Base-by-base conservation (phyloP, 257 asterid species). In the Forsythia viridissima region DNA sequence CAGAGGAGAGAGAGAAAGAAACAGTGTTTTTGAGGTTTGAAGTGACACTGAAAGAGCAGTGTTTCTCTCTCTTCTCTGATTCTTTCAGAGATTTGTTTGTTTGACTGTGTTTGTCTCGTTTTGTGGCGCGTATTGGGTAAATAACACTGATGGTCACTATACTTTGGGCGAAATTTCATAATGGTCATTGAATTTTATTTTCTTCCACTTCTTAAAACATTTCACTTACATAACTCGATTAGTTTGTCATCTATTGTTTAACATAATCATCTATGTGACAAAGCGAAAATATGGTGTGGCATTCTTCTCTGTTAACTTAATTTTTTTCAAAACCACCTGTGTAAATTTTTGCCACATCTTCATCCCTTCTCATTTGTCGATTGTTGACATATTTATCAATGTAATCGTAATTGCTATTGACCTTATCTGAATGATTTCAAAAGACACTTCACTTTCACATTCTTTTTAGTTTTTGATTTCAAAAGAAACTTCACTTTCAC, bases 111-210 rank as follows among this genome's bases (percentile, higher is more conserved):
- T 76, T 86, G 87, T 84, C 90, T 74, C 57, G 39, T 77, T 79
- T 24, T 76, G 85, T 81, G 86, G 86, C 88, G 83, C 80, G 84
- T 20, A 57, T 8, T n/a, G 83, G 84, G 77, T 20, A 20, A 57
- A 57, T n/a, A 70, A 85, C 81, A 34, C 6, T 63, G 38, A 63
- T 30, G 70, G 38, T 63, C 39, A 24, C 16, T 63, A 3, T 63
- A 63, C n/a, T 63, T 21, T 63, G 70, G 70, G 0, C 4, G 18
- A 63, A 63, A 63, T 63, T 21, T 3, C 70, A 11, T 63, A 21
- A 15, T 24, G 0, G 70, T 30, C 13, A 57, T 13, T 57, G 5
- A 6, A 8, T 18, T 18, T 57, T 57, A 18, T 20, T 57, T 57
- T 57, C 4, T 20, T 20, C 0, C 24, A 57, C 51, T 43, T 43